Evolutionary conservation across 441 rosid species (phyloP), one percentile per base, ranked within the genome.

Genomic region (Monsonia emarginata): DNA sequence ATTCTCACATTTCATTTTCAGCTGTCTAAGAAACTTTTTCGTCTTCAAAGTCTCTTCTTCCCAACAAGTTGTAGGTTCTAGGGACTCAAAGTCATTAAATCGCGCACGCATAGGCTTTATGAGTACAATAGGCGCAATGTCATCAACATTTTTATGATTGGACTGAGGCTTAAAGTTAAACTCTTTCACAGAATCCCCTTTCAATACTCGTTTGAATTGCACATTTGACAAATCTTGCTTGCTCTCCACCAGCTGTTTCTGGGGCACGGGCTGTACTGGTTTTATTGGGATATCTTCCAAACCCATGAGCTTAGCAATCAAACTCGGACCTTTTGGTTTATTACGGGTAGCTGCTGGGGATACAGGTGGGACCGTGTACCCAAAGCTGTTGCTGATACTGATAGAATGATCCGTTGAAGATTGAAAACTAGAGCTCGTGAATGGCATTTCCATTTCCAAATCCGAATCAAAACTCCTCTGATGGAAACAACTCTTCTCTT

Each of bases 271-370:
- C n/a, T 16, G n/a, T 13, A 72, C 42, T 64, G 76, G 65, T 68
- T 72, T 81, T 21, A 73, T 65, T 19, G 86, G 84, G n/a, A 83
- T 63, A 40, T 76, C 90, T 72, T 90, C 97, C 59, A 90, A 73
- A 61, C 98, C 98, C 98, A 94, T 94, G 57, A 93, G 86, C 86
- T 81, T 90, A 67, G 98, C 97, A 21, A 93, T 81, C 84, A 93
- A 77, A 69, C 75, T 84, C 0, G 90, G 81, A 46, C 77, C 69
- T 75, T 69, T 82, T 14, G 63, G 75, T 74, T 67, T 74, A 64
- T 74, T 75, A 58, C 62, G 65, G 5, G 71, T 69, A 66, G 69
- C 48, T 74, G 71, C 68, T 44, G 78, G 75, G 0, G 86, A 77
- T 13, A 32, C 61, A 46, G 75, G 69, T 3, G 84, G 80, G 28